Percentiles rank a stretch among this genome's conserved stretches.
phyloP scores from a whole-genome alignment of 768 basidiomycete species.

The Lactarius vividus region DNA sequence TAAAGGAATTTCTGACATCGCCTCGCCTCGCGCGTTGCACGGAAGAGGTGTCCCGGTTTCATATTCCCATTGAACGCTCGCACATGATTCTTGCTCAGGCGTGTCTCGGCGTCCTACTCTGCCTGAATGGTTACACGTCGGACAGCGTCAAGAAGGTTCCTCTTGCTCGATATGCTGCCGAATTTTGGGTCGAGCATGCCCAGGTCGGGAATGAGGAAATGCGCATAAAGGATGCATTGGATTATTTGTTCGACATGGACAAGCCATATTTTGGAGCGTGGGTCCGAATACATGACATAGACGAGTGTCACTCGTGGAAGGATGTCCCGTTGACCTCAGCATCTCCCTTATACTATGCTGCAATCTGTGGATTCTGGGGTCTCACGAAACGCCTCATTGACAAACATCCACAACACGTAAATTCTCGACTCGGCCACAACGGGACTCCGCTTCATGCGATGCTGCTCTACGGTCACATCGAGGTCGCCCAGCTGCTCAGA shows the following conservation, averaged over 20 bases:
- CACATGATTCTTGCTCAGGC: not conserved
- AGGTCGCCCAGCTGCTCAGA: not conserved
- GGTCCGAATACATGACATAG: not conserved
- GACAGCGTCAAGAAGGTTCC: not conserved
- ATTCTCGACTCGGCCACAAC: fast-evolving
- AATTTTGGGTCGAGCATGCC: not conserved
- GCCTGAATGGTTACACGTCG: not conserved
- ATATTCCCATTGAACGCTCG: not conserved
- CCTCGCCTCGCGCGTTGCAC: not conserved
- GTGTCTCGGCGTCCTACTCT: not conserved
- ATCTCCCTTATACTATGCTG: not conserved
- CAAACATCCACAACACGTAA: not conserved
- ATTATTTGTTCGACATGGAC: not conserved
- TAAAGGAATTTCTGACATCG: not conserved
- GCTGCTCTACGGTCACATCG: not conserved
- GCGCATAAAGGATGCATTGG: not conserved
- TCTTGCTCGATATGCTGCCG: not conserved
- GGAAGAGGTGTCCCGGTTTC: not conserved
- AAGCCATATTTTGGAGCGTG: not conserved
- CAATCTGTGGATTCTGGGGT: not conserved
- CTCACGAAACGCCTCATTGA: not conserved
- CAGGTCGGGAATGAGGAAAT: not conserved
- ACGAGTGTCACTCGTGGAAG: not conserved
- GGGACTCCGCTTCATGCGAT: not conserved
- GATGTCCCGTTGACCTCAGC: no score